Evolutionary conservation across 2,329 filamentous ascomycete genomes (phyloP).

Genomic region (Metarhizium anisopliae): DNA sequence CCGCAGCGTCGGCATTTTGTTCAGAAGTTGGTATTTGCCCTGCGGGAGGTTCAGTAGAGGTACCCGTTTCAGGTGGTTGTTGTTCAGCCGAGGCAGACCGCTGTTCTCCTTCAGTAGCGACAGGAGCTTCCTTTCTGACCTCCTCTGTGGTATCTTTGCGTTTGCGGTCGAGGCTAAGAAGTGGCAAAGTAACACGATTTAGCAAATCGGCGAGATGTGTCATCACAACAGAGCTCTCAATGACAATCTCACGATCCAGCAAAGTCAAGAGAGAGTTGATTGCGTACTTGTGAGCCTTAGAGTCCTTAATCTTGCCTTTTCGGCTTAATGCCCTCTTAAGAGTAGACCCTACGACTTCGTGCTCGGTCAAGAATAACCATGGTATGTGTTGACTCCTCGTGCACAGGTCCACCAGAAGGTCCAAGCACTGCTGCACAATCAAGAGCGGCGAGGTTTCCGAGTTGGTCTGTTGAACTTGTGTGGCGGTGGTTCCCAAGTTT

Average conservation of each 20-base stretch:
- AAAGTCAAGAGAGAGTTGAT: slow-evolving; percentile 84
- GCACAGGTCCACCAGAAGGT: slow-evolving; percentile 74
- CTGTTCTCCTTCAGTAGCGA: slow-evolving; percentile 22
- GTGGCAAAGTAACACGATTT: slow-evolving; percentile 77
- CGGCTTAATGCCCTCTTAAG: slow-evolving; percentile 68
- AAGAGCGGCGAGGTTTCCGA: slow-evolving; percentile 89
- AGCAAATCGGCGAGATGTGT: slow-evolving; percentile 81
- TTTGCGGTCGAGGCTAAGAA: slow-evolving; percentile 68
- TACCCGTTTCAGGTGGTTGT: slow-evolving; percentile 7
- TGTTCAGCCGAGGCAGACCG: slow-evolving; percentile 16
- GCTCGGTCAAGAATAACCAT: slow-evolving; percentile 88
- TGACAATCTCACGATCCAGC: slow-evolving; percentile 87
- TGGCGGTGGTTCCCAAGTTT: slow-evolving; percentile 36
- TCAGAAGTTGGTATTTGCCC: slow-evolving; percentile 16
- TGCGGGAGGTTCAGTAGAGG: slow-evolving; percentile 13
- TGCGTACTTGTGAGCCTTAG: slow-evolving; percentile 76
- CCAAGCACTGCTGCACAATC: slow-evolving; percentile 91
- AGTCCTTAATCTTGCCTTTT: slow-evolving; percentile 84
- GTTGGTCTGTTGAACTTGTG: slow-evolving; percentile 41
- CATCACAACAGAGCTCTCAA: slow-evolving; percentile 96
- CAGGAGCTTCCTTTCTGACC: slow-evolving; percentile 15
- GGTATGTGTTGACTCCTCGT: slow-evolving; percentile 79
- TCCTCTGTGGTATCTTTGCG: slow-evolving; percentile 28
- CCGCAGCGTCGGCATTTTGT: slow-evolving; percentile 16
- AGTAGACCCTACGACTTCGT: slow-evolving; percentile 65